Base-by-base conservation (phyloP, 345 rosid species). In the Linum lewisii region DNA sequence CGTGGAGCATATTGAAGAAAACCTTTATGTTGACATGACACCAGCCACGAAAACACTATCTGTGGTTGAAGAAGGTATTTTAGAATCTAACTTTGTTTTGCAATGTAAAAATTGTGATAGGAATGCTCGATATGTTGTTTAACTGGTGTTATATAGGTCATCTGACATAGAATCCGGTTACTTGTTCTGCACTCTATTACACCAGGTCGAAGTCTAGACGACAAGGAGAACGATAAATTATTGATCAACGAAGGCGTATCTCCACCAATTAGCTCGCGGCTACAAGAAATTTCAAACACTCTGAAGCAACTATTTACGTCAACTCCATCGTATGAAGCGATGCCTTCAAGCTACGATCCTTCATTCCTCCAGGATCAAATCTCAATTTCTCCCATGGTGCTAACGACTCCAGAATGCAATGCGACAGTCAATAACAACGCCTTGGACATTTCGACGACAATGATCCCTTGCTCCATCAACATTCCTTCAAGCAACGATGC, bases 251-350 rank as follows among this genome's bases (percentile, higher is more conserved):
- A 61, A 62, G 69, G 52, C 63, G 54, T 47, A 54, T 82, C 90
- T 26, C 92, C 92, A 23, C 86, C 82, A 1, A 64, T 86, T 20
- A 79, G 82, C 68, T 51, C 72, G 38, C 74, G 73, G 38, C 68
- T 89, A 57, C 80, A 70, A 36, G 83, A 82, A 58, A 23, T 86
- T 61, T 77, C 86, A 5, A 84, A 77, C 57, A 78, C 53, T 59
- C 42, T 86, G 80, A 86, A 82, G 69, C 66, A 63, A 2, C 61
- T 89, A 20, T 72, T 61, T 59, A 70, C 77, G 36, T 72, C 79
- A 47, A 67, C 75, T 24, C 70, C 81, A 37, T n/a, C 57, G 20
- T 61, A 55, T 45, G 1, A 61, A 24, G 59, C 75, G 24, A 3
- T 72, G 18, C 69, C 74, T 15, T 53, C 65, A 32, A 73, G 58